Evolutionary conservation across 257 asterid genomes (phyloP).

Genomic region (Orobanche coerulescens): DNA sequence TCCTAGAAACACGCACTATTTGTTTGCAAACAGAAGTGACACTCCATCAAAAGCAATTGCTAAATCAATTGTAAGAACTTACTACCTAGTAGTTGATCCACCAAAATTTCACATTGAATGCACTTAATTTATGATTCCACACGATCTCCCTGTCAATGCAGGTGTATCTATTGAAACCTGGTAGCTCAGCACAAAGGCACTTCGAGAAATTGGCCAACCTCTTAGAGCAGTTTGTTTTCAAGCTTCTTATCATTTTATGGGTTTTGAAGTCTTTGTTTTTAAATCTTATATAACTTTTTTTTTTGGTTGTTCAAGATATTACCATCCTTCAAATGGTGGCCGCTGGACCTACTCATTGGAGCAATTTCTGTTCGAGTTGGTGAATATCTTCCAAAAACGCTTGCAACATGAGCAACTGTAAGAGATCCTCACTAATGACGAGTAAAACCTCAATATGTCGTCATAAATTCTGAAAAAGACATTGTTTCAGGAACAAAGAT

Average conservation of each 20-base stretch:
- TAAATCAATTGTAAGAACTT: slow-evolving; percentile 76
- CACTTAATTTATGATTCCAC: slow-evolving; percentile 15
- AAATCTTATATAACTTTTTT: slow-evolving; percentile 9
- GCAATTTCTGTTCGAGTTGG: slow-evolving; percentile 79
- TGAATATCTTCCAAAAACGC: slow-evolving; percentile 65
- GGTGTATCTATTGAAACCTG: slow-evolving; percentile 91
- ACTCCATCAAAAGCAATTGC: slow-evolving; percentile 90
- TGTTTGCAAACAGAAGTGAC: slow-evolving; percentile 66
- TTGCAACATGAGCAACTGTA: slow-evolving; percentile 87
- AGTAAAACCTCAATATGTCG: slow-evolving; percentile 13
- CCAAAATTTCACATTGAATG: not conserved
- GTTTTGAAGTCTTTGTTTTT: slow-evolving; percentile 13
- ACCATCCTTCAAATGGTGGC: slow-evolving; percentile 99
- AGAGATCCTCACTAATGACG: slow-evolving; percentile 27
- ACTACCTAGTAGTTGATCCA: slow-evolving; percentile 23
- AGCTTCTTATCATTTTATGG: not conserved
- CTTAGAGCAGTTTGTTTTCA: slow-evolving; percentile 88
- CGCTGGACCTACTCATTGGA: slow-evolving; percentile 94
- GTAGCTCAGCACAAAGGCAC: slow-evolving; percentile 72
- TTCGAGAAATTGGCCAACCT: slow-evolving; percentile 84
- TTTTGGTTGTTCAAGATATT: slow-evolving; percentile 49
- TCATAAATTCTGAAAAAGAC: slow-evolving; percentile 22
- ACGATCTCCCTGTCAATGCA: slow-evolving; percentile 39
- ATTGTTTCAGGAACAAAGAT: slow-evolving; percentile 61
- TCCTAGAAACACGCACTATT: slow-evolving; percentile 83